Evolutionary conservation across 2,329 filamentous ascomycete genomes (phyloP).

Genomic region (Penicillium sumatraense): DNA sequence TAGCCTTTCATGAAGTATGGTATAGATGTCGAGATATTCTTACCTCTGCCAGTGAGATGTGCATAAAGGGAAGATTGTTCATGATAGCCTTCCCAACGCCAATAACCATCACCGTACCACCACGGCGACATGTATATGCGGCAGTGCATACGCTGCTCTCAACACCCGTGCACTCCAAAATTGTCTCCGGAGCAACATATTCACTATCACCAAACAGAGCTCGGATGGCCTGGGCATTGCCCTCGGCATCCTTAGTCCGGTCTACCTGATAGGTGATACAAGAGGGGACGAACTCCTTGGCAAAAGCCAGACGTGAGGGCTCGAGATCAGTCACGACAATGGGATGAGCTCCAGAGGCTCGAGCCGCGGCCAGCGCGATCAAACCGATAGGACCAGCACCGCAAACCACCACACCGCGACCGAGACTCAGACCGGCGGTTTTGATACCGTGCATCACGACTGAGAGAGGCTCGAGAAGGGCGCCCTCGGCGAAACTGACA

Average conservation of each 20-base stretch:
- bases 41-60: slow-evolving; percentile 63
- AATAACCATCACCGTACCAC: slow-evolving; percentile 66
- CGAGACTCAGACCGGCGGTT: slow-evolving; percentile 58
- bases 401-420: slow-evolving; percentile 61
- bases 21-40: not conserved
- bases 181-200: slow-evolving; percentile 61
- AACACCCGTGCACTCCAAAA: slow-evolving; percentile 69
- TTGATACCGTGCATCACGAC: slow-evolving; percentile 67
- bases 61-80: slow-evolving; percentile 71
- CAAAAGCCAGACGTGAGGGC: slow-evolving; percentile 60
- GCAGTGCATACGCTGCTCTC: slow-evolving; percentile 67
- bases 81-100: slow-evolving; percentile 66
- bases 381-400: slow-evolving; percentile 69
- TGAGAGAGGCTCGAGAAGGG: slow-evolving; percentile 67
- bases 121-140: slow-evolving; percentile 60
- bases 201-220: slow-evolving; percentile 59
- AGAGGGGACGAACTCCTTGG: slow-evolving; percentile 60
- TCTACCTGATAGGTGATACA: slow-evolving; percentile 61
- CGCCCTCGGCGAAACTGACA: slow-evolving; percentile 62
- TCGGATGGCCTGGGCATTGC: slow-evolving; percentile 59
- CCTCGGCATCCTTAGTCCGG: slow-evolving; percentile 48
- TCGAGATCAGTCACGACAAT: slow-evolving; percentile 69
- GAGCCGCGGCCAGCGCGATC: slow-evolving; percentile 60
- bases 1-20: not conserved
- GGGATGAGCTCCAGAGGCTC: slow-evolving; percentile 66